phyloP scores from a whole-genome alignment of 257 asterid genomes.

The Solanum arcanum region DNA sequence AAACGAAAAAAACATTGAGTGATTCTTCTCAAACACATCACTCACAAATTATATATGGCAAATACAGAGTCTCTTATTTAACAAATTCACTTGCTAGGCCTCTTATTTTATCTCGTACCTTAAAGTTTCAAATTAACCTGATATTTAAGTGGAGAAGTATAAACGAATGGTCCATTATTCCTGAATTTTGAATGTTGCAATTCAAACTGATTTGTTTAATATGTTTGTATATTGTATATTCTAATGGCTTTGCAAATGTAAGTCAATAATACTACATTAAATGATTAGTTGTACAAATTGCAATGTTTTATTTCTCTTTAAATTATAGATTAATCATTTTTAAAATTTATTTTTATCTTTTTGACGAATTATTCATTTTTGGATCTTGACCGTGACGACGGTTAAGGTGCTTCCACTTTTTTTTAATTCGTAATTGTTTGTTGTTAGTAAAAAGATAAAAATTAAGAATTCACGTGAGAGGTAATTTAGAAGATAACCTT shows the following conservation, averaged over 20 bases:
- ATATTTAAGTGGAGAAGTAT: neutral
- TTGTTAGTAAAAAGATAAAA: neutral
- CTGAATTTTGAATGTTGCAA: neutral
- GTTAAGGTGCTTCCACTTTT: neutral
- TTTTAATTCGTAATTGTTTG: neutral
- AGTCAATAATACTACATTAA: neutral
- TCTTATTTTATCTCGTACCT: too few relatives aligned
- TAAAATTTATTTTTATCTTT: neutral
- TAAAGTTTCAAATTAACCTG: neutral
- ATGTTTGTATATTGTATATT: neutral
- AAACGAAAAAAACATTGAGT: neutral
- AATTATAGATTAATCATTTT: neutral
- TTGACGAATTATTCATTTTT: neutral
- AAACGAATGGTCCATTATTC: neutral
- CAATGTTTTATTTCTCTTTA: neutral
- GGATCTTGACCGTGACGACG: neutral
- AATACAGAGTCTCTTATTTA: neutral
- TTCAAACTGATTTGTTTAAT: neutral
- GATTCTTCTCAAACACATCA: neutral
- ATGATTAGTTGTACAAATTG: neutral
- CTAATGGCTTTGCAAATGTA: neutral
- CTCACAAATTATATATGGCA: neutral
- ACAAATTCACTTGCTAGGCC: neutral
- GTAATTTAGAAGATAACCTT: neutral
- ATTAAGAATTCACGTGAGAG: neutral